Base-by-base conservation (phyloP, 106 monocot species). In the Dioscorea dumetorum region DNA sequence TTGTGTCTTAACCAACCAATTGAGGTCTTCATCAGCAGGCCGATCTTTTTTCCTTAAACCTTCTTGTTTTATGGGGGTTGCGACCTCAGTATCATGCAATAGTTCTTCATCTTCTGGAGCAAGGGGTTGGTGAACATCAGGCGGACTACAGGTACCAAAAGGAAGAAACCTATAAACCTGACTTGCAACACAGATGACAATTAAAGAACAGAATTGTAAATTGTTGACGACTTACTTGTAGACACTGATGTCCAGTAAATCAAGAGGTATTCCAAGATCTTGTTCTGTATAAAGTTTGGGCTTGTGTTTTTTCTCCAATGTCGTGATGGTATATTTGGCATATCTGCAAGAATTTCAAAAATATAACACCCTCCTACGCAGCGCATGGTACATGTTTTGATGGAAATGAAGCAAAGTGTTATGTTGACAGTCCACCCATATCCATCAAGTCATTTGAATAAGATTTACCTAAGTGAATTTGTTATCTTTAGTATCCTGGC, bases 211-310 rank as follows among this genome's bases (percentile, higher is more conserved):
- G 41, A 41, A 41, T 6, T 3, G 10, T 6, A 41, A 41, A 10
- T 41, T 6, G 6, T 41, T 41, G 41, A 41, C 41, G 6, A 57
- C 83, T 74, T 88, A 95, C 95, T 89, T 88, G 84, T 92, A 97
- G 41, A 88, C 74, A 51, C 86, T 84, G 59, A 92, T 73, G 56
- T 97, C 97, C 67, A 97, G 84, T 67, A 97, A 73, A 67, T 97
- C 97, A 72, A 97, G 97, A 69, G 97, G 97, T 66, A 97, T 87
- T 48, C 97, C 97, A 69, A 97, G 92, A 77, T 97, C 97, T 68
- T 69, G 80, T 34, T 91, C 91, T 48, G 75, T 64, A 77, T 78
- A 84, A 77, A 91, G 85, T 77, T 85, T 84, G 16, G 95, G 88
- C 63, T 88, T 95, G 82, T 88, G 75, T 67, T 77, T 78, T 75